A percentile compares a stretch with the other conserved stretches of the same genome.
These are phyloP conservation scores for Taphrina sp. DNA, from an alignment of 1,139 yeast genomes.

Conservation along the genomic window DNA sequence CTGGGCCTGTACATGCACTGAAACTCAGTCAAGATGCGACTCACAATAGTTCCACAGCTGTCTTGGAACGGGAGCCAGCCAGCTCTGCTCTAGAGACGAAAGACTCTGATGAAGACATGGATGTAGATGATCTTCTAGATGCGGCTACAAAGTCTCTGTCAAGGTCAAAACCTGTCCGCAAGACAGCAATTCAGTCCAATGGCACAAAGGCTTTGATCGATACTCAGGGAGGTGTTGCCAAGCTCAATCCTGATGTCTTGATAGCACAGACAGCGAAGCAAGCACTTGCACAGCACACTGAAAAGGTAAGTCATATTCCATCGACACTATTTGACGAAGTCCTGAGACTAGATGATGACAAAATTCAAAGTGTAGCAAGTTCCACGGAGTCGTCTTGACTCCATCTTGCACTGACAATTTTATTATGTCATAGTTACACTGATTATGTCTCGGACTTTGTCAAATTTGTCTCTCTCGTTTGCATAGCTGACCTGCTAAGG, in stretches of 20 bases:
- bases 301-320: constrained; percentile 25
- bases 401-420: constrained; percentile 32
- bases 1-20: too few relatives aligned
- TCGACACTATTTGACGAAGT: too few relatives aligned
- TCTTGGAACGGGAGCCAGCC: too few relatives aligned
- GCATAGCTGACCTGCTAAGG: constrained; percentile 1
- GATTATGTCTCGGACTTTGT: constrained; percentile 31
- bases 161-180: not conserved
- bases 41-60: too few relatives aligned
- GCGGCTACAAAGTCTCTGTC: constrained; percentile 18
- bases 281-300: constrained; percentile 14
- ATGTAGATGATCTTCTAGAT: constrained; percentile 34
- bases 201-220: constrained; percentile 37
- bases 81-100: not conserved
- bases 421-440: constrained; percentile 42
- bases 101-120: constrained; percentile 30
- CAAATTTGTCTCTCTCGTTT: not conserved
- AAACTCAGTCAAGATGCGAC: too few relatives aligned
- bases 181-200: not conserved
- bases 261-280: constrained; percentile 12
- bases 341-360: constrained; percentile 37
- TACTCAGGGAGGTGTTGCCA: constrained; percentile 33
- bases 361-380: constrained; percentile 34
- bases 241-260: constrained; percentile 33
- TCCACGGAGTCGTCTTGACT: constrained; percentile 36